phyloP scores from a whole-genome alignment of 768 basidiomycete genomes.

The Agaricus sinodeliciosus region DNA sequence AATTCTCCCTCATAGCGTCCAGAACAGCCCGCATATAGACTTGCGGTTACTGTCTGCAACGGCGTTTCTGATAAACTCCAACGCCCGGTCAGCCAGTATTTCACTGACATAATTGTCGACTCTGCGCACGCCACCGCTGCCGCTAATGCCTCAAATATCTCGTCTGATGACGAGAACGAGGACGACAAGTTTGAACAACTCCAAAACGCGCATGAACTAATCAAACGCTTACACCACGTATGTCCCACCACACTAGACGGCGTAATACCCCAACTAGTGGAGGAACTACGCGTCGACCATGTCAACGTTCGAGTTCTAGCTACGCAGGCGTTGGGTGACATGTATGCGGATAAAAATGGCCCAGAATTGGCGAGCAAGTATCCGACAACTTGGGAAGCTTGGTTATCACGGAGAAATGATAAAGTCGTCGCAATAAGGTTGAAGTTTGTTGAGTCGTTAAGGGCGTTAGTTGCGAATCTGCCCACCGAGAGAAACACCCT shows the following conservation, averaged over 20 bases:
- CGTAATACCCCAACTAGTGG: conserved; percentile 90
- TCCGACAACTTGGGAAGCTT: conserved; percentile 78
- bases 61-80: conserved; percentile 80
- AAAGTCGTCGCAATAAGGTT: conserved; percentile 63
- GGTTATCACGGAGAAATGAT: conserved; percentile 78
- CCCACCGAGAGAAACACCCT: conserved; percentile 62
- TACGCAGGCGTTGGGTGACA: conserved; percentile 83
- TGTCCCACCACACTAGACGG: conserved; percentile 81
- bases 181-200: conserved; percentile 68
- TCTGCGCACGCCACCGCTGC: conserved; percentile 26
- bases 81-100: conserved; percentile 86
- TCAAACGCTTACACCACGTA: conserved; percentile 73
- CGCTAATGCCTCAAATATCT: not conserved
- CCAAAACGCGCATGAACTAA: conserved; percentile 73
- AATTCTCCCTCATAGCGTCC: conserved; percentile 34
- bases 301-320: conserved; percentile 66
- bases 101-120: conserved; percentile 79
- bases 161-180: conserved; percentile 29
- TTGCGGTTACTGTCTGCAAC: conserved; percentile 85
- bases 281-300: conserved; percentile 78
- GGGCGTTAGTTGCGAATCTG: conserved; percentile 53
- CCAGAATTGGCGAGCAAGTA: conserved; percentile 74
- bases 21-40: conserved; percentile 71
- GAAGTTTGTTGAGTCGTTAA: conserved; percentile 68
- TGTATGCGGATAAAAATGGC: conserved; percentile 78